These are phyloP conservation scores for Nemania diffusa DNA, from an alignment of 2,329 filamentous ascomycete genomes.

Conservation along the genomic window DNA sequence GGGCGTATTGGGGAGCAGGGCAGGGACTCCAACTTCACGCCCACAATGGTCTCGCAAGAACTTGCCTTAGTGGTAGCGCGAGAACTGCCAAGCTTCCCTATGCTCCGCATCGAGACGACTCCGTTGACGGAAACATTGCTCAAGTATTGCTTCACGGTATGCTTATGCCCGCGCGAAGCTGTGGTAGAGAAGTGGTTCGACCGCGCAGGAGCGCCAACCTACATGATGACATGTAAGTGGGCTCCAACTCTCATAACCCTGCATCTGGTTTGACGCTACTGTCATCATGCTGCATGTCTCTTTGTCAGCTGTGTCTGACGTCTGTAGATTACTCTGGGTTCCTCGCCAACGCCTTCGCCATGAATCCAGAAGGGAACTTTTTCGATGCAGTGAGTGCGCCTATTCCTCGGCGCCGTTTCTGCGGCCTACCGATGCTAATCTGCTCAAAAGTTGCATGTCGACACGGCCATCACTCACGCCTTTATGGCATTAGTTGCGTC, in stretches of 20 bases:
- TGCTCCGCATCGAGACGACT: constrained; percentile 49
- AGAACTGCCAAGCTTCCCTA: constrained; percentile 48
- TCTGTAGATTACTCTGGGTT: constrained; percentile 47
- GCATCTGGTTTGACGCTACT: background rate
- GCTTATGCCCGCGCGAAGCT: constrained; percentile 48
- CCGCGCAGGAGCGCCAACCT: constrained; percentile 47
- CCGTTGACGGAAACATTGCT: constrained; percentile 49
- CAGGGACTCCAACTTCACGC: constrained; percentile 38
- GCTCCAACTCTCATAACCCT: background rate
- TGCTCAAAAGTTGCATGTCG: constrained; percentile 45
- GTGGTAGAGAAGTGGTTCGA: constrained; percentile 50
- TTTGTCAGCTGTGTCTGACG: constrained; percentile 25
- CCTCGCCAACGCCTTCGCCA: constrained; percentile 48
- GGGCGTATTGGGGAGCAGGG: constrained; percentile 15
- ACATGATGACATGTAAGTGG: constrained; percentile 48
- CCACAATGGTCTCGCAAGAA: constrained; percentile 45
- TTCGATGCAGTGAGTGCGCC: constrained; percentile 45
- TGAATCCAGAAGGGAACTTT: constrained; percentile 49
- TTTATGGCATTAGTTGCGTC: constrained; percentile 50
- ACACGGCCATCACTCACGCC: constrained; percentile 49
- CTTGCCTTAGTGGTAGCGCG: constrained; percentile 47
- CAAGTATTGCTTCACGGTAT: constrained; percentile 50
- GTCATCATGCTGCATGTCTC: background rate
- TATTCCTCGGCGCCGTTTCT: background rate
- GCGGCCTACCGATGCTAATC: constrained; percentile 22